Percentiles rank a stretch among this genome's conserved stretches.
Conservation (phyloP, 139 green algal genomes). For the Zygnema circumcarinatum region DNA sequence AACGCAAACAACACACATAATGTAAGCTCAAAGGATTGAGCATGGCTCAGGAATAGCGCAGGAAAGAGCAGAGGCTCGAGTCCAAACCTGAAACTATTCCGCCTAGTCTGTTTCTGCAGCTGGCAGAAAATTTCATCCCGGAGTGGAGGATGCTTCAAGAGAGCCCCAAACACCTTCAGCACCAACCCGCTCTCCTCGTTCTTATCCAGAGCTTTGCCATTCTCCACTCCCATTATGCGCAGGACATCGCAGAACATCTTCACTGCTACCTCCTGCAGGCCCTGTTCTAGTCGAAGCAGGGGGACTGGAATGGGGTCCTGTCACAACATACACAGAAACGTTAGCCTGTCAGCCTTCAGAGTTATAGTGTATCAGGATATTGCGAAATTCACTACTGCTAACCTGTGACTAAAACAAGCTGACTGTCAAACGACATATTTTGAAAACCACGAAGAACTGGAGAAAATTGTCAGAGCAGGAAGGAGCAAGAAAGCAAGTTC, state of each 20-base stretch:
- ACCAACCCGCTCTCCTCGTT: constrained; percentile 16
- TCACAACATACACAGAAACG: background rate
- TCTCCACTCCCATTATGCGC: constrained; percentile 25
- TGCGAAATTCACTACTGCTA: too few species aligned
- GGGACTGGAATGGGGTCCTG: constrained; percentile 10
- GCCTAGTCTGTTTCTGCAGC: constrained; percentile 24
- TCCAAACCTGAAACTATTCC: constrained; percentile 10
- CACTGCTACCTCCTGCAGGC: constrained; percentile 12
- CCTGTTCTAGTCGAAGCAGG: constrained; percentile 1
- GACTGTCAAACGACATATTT: too few species aligned
- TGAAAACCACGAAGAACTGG: too few species aligned
- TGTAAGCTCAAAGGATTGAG: background rate
- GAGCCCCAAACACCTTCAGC: constrained; percentile 15
- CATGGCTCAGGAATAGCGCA: background rate
- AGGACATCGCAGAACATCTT: constrained; percentile 14
- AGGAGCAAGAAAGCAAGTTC: too few species aligned
- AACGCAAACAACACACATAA: background rate
- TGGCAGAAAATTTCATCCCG: constrained; percentile 26
- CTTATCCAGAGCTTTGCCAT: background rate
- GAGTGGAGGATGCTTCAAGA: constrained; percentile 22
- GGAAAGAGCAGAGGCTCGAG: background rate
- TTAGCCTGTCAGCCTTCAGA: too few species aligned
- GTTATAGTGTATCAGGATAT: too few species aligned
- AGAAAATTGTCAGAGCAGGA: too few species aligned
- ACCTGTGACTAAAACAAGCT: too few species aligned